Evolutionary conservation across 768 basidiomycete genomes (phyloP).

Genomic region (Pulveroboletus ravenelii): DNA sequence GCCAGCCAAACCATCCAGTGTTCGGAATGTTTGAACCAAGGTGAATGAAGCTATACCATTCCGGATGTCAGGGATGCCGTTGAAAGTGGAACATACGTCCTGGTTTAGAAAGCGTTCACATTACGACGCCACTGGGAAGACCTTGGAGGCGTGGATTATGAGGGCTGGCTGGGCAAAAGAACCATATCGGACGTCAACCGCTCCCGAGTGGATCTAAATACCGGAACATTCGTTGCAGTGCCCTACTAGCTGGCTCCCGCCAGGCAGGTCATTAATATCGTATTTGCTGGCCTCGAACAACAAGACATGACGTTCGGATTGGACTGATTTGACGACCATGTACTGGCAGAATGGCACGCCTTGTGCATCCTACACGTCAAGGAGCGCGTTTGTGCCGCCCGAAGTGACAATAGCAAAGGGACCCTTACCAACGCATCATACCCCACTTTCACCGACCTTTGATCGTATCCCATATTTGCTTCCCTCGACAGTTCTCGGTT

Average conservation of each 20-base stretch:
- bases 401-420: background rate
- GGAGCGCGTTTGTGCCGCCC: background rate
- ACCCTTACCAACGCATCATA: background rate
- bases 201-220: background rate
- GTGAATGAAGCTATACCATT: background rate
- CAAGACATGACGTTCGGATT: background rate
- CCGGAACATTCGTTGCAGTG: background rate
- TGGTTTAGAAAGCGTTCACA: background rate
- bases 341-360: conserved; percentile 2
- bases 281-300: background rate
- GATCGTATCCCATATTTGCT: background rate
- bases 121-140: background rate
- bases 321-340: background rate
- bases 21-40: conserved; percentile 4
- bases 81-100: background rate
- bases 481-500: conserved; percentile 3
- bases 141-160: background rate
- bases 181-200: background rate
- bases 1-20: conserved; percentile 25
- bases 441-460: background rate
- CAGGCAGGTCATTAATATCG: background rate
- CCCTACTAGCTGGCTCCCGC: background rate
- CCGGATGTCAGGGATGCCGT: background rate
- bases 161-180: background rate
- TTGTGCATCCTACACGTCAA: background rate